Evolutionary conservation across 208 protist species (phyloP), one percentile per base, ranked within the genome.

Genomic region (Acanthamoeba healyi): DNA sequence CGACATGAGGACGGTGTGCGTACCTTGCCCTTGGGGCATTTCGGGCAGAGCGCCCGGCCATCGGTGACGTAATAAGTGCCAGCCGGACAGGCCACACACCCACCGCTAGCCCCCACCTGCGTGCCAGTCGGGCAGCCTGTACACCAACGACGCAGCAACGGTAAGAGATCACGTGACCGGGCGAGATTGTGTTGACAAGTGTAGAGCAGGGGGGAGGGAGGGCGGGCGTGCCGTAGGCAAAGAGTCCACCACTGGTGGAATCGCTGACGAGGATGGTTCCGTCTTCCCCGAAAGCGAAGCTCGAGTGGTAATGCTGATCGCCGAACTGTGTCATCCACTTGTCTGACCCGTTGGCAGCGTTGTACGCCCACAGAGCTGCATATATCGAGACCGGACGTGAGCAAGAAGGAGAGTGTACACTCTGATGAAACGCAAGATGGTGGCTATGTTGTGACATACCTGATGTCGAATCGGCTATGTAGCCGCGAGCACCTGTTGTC

Each of bases 191-290:
- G 65, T 24, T 2, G 58, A 10, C 9, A 40, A 34, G 2, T 2
- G 70, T 7, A 22, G 0, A 19, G 67, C 17, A 29, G 9, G 67
- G 67, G n/a, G n/a, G n/a, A n/a, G n/a, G n/a, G n/a, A n/a, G n/a
- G n/a, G n/a, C 38, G 70, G 6, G 6, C 40, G 40, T 46, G 29
- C 74, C 74, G 44, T 38, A 84, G 42, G 74, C 74, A 54, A 84
- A 84, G 44, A 84, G 74, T 24, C 74, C 74, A 17, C 70, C 70
- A n/a, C 74, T 84, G 42, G 34, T 56, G 19, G 42, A 84, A 40
- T 84, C 74, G 15, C 74, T 84, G 40, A 84, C 19, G n/a, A 84
- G 54, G 74, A 84, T 84, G 40, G 74, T 84, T 14, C 74, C 42
- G n/a, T 84, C 74, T 32, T 84, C 42, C 5, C 74, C 74, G 12